Evolutionary conservation across 495 filamentous ascomycete genomes (phyloP).

Genomic region (Aspergillus homomorphus): DNA sequence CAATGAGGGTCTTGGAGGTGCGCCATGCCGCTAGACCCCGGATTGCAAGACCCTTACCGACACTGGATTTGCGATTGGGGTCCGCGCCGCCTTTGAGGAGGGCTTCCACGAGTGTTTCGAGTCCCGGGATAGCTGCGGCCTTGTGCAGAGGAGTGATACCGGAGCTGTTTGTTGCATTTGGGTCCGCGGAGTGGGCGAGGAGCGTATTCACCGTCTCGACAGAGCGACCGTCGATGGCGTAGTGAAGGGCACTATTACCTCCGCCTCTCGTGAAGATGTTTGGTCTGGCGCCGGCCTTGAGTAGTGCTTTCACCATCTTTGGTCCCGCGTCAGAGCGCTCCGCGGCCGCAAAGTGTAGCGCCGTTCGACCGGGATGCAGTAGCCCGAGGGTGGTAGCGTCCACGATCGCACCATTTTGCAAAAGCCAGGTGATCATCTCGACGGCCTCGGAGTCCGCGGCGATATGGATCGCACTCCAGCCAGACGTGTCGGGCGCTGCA

Average conservation of each 20-base stretch:
- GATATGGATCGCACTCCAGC: neutral
- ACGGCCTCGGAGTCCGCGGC: neutral
- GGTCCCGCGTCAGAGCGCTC: neutral
- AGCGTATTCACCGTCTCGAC: neutral
- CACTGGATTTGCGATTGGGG: neutral
- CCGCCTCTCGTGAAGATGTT: neutral
- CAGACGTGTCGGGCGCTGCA: neutral
- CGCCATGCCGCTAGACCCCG: neutral
- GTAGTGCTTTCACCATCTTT: neutral
- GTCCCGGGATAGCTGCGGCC: neutral
- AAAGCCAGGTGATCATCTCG: neutral
- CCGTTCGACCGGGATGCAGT: neutral
- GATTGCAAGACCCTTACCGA: neutral
- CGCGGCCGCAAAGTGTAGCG: neutral
- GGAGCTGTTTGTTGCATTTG: neutral
- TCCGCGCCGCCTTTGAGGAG: constrained; percentile 1
- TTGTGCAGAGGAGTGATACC: constrained; percentile 1
- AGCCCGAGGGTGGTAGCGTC: neutral
- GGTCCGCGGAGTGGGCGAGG: neutral
- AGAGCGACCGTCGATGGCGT: neutral
- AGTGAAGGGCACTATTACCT: neutral
- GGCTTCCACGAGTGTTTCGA: neutral
- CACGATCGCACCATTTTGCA: neutral
- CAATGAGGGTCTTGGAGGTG: neutral
- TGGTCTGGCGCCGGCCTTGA: neutral